phyloP scores from a whole-genome alignment of 1,139 yeast genomes.

The Taphrina wiesneri region DNA sequence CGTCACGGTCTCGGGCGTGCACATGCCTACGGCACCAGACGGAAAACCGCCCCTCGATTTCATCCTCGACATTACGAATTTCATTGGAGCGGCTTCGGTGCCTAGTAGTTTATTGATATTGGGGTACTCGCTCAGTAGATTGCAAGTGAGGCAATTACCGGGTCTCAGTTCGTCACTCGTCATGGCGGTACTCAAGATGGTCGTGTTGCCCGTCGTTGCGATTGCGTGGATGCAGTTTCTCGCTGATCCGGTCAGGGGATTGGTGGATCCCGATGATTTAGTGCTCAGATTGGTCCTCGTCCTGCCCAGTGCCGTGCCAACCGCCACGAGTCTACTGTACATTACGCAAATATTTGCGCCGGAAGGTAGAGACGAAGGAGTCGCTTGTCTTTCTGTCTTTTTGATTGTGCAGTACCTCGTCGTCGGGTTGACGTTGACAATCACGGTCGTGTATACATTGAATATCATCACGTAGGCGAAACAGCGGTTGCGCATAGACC shows the following conservation, averaged over 20 bases:
- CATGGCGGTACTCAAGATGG: conserved; percentile 53
- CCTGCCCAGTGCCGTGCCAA: conserved; percentile 76
- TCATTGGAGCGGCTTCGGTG: conserved; percentile 83
- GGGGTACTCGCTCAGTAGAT: conserved; percentile 83
- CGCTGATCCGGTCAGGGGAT: conserved; percentile 40
- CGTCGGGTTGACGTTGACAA: conserved; percentile 62
- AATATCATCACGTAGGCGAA: conserved; percentile 42
- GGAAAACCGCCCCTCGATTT: conserved; percentile 78
- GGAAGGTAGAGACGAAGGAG: conserved; percentile 55
- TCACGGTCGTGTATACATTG: conserved; percentile 48
- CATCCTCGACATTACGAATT: conserved; percentile 72
- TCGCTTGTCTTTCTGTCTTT: conserved; percentile 78
- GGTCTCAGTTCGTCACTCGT: conserved; percentile 62
- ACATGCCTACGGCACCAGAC: conserved; percentile 74
- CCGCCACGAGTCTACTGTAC: conserved; percentile 81
- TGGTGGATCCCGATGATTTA: conserved; percentile 49
- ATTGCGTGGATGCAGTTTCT: conserved; percentile 58
- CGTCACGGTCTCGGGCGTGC: conserved; percentile 50
- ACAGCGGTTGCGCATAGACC: not conserved
- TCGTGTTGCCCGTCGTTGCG: conserved; percentile 63
- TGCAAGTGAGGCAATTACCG: conserved; percentile 61
- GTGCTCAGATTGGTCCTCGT: conserved; percentile 67
- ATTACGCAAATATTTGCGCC: conserved; percentile 81
- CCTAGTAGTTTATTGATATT: conserved; percentile 78
- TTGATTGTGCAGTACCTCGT: conserved; percentile 68